Percentiles rank a stretch among this genome's conserved stretches.
These are phyloP conservation scores for Saccharomyces eubayanus DNA, from an alignment of 805 yeast species.

Conservation along the genomic window DNA sequence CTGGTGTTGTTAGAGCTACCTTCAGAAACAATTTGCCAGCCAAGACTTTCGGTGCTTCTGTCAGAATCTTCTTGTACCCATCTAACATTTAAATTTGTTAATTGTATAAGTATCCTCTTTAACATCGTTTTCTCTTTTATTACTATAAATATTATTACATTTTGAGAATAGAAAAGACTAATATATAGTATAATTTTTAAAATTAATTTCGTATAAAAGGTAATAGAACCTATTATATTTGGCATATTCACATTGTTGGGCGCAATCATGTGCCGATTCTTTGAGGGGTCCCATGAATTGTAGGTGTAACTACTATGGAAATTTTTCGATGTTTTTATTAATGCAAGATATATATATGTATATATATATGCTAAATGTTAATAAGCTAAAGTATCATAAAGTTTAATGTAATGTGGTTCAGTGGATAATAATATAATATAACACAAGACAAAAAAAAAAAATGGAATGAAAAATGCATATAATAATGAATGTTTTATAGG, in stretches of 20 bases:
- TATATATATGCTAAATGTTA: slow-evolving; percentile 6
- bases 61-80: slow-evolving; percentile 99
- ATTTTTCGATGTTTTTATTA: slow-evolving; percentile 4
- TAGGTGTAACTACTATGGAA: neutral
- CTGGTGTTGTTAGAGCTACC: slow-evolving; percentile 96
- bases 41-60: slow-evolving; percentile 98
- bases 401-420: neutral
- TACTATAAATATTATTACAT: neutral
- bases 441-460: neutral
- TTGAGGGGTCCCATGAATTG: neutral
- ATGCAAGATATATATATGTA: slow-evolving; percentile 9
- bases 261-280: neutral
- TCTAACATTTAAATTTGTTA: slow-evolving; percentile 74
- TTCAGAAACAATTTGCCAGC: slow-evolving; percentile 98
- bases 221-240: neutral
- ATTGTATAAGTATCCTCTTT: slow-evolving; percentile 16
- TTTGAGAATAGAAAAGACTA: neutral
- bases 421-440: neutral
- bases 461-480: neutral
- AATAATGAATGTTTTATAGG: neutral
- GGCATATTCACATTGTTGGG: neutral
- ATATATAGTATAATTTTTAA: neutral
- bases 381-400: neutral
- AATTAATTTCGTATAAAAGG: neutral
- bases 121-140: neutral